A percentile compares a stretch with the other conserved stretches of the same genome.
Evolutionary conservation across 2,329 filamentous ascomycete genomes (phyloP).

Genomic region (Colletotrichum liriopes): DNA sequence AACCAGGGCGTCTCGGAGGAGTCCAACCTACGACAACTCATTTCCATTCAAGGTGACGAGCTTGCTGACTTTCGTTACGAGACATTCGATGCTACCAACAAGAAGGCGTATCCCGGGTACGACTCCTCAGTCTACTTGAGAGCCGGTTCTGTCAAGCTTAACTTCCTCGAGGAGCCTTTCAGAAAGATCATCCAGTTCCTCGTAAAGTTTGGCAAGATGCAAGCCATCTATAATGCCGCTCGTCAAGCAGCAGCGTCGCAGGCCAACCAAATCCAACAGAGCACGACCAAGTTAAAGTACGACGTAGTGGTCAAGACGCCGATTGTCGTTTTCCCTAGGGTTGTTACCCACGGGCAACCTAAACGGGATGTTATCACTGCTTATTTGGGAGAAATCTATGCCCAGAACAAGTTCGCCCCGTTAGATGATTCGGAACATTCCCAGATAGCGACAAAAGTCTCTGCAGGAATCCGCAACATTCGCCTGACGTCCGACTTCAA

Average conservation of each 20-base stretch:
- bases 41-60: constrained; percentile 96
- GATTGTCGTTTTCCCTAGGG: constrained; percentile 93
- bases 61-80: constrained; percentile 98
- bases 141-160: constrained; percentile 95
- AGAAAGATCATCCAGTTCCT: constrained; percentile 98
- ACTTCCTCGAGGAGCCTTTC: constrained; percentile 97
- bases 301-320: constrained; percentile 95
- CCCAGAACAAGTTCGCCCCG: constrained; percentile 91
- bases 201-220: constrained; percentile 99
- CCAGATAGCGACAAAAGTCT: constrained; percentile 88
- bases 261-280: constrained; percentile 93
- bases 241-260: constrained; percentile 94
- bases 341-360: constrained; percentile 78
- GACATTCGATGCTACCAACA: constrained; percentile 84
- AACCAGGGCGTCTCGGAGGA: constrained; percentile 88
- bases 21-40: constrained; percentile 86
- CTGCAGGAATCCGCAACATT: constrained; percentile 92
- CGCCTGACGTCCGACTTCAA: constrained; percentile 91
- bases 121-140: constrained; percentile 92
- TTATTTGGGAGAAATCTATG: constrained; percentile 97
- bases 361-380: constrained; percentile 89
- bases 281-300: constrained; percentile 91
- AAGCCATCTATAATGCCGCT: constrained; percentile 97
- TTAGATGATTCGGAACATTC: constrained; percentile 83
- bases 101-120: constrained; percentile 88